A percentile compares a stretch with the other conserved stretches of the same genome.
These are phyloP conservation scores for Talaromyces wortmannii DNA, from an alignment of 495 filamentous ascomycete species.

Conservation along the genomic window DNA sequence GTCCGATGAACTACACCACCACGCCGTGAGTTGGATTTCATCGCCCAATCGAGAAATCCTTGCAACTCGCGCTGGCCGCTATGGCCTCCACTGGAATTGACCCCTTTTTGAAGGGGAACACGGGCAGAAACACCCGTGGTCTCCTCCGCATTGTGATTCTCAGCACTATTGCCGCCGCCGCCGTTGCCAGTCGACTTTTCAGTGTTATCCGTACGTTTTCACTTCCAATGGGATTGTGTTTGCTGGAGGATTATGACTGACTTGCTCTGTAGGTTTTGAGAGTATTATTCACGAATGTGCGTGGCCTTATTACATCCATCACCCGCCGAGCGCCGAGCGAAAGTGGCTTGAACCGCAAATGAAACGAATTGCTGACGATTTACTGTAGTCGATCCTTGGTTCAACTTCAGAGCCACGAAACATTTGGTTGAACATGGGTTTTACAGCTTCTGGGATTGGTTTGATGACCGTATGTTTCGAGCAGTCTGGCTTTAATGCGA, in stretches of 20 bases:
- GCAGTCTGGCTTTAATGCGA: background rate
- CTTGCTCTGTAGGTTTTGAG: constrained; percentile 67
- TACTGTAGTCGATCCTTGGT: constrained; percentile 94
- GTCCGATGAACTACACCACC: constrained; percentile 26
- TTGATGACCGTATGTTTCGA: constrained; percentile 77
- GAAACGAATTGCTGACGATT: constrained; percentile 1
- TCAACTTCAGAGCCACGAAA: constrained; percentile 98
- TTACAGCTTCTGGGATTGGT: constrained; percentile 99
- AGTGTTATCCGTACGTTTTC: constrained; percentile 83
- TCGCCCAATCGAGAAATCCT: constrained; percentile 13
- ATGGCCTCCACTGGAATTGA: constrained; percentile 48
- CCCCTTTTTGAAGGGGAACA: constrained; percentile 59
- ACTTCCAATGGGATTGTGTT: constrained; percentile 1
- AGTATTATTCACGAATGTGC: constrained; percentile 99
- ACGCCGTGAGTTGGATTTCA: constrained; percentile 9
- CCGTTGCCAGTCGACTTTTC: constrained; percentile 91
- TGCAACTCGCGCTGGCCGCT: constrained; percentile 23
- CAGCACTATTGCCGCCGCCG: constrained; percentile 82
- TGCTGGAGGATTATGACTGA: constrained; percentile 24
- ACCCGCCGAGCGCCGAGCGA: constrained; percentile 1
- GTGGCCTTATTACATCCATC: constrained; percentile 23
- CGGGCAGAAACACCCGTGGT: constrained; percentile 70
- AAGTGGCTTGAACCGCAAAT: too few relatives aligned
- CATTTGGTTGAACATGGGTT: constrained; percentile 95
- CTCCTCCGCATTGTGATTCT: constrained; percentile 90